Percentiles rank a stretch among this genome's conserved stretches.
These are phyloP conservation scores for Cystofilobasidium capitatum DNA, from an alignment of 768 basidiomycete species.

Conservation along the genomic window DNA sequence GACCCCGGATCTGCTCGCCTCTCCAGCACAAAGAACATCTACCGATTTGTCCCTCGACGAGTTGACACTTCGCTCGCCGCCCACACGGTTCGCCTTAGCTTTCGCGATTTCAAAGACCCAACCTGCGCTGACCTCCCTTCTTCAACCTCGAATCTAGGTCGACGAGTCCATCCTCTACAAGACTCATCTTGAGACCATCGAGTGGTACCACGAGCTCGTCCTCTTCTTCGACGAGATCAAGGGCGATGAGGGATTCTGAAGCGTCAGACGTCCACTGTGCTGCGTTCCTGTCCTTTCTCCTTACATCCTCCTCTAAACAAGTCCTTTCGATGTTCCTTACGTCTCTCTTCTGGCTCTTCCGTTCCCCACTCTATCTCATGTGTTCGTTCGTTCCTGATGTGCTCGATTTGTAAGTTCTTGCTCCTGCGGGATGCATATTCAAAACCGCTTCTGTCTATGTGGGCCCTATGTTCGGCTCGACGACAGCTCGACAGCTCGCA, in stretches of 20 bases:
- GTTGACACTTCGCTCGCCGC: not conserved
- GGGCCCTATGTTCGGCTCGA: too few species aligned
- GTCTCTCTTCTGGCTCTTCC: not conserved
- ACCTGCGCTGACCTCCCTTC: not conserved
- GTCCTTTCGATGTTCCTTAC: not conserved
- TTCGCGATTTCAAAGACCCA: not conserved
- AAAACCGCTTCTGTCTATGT: too few species aligned
- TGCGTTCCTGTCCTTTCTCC: too few species aligned
- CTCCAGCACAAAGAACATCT: constrained; percentile 21
- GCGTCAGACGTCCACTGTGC: too few species aligned
- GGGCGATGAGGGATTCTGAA: constrained; percentile 22
- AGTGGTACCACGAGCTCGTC: constrained; percentile 20
- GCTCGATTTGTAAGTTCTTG: too few species aligned
- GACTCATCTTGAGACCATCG: constrained; percentile 23
- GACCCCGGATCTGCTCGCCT: too few species aligned
- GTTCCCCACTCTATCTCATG: too few species aligned
- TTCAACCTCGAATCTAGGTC: not conserved
- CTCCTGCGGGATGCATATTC: too few species aligned
- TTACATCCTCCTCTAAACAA: too few species aligned
- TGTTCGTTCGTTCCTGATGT: too few species aligned
- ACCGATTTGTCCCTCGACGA: constrained; percentile 21
- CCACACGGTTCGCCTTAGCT: not conserved
- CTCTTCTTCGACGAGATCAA: constrained; percentile 20
- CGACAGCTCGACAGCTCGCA: too few species aligned
- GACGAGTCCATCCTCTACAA: constrained; percentile 18